Evolutionary conservation across 2,329 filamentous ascomycete genomes (phyloP).

Genomic region (Parastagonospora avenae): DNA sequence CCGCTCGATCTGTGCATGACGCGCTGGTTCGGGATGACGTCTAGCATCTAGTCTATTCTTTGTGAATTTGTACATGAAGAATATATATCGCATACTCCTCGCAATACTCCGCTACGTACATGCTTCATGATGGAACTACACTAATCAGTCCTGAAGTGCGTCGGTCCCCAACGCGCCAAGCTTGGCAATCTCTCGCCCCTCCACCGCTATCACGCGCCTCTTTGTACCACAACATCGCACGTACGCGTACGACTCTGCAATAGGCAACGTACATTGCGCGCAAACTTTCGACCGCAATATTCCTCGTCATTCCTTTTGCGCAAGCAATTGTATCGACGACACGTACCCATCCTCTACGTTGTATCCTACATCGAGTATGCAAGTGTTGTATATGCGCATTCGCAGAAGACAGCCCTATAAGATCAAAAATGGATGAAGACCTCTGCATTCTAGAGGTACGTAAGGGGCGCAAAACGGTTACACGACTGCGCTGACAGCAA

Average conservation of each 20-base stretch:
- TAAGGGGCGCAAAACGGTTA: conserved; percentile 2
- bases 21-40: conserved; percentile 19
- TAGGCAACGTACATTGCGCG: conserved; percentile 2
- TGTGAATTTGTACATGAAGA: not conserved
- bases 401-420: conserved; percentile 30
- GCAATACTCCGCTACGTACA: no score
- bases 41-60: not conserved
- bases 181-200: conserved; percentile 9
- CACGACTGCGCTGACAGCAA: conserved; percentile 15
- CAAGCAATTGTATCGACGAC: not conserved
- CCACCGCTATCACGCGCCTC: not conserved
- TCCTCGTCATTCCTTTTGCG: not conserved
- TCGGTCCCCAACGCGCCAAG: conserved; percentile 10
- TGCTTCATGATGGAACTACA: no score
- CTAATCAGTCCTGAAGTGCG: not conserved
- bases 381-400: conserved; percentile 17
- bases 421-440: conserved; percentile 44
- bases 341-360: not conserved
- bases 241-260: conserved; percentile 4
- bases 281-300: not conserved
- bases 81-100: no score
- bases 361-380: conserved; percentile 31
- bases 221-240: conserved; percentile 7
- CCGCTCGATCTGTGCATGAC: conserved; percentile 14
- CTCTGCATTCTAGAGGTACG: conserved; percentile 40